Base-by-base conservation (phyloP, 1,284 basidiomycete genomes). In the Sporisorium sorghi region DNA sequence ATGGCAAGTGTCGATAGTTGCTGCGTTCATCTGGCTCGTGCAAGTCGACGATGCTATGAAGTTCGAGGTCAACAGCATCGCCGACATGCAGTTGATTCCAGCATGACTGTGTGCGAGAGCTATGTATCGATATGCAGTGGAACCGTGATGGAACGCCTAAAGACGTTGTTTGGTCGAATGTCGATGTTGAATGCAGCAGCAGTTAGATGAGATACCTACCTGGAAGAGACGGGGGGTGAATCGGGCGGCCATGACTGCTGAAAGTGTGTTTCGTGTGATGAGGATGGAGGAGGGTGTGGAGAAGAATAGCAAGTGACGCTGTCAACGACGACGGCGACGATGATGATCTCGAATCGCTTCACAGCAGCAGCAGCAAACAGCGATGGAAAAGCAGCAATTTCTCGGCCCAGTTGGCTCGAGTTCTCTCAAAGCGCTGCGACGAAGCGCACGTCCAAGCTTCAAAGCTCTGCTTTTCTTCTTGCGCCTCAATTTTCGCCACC, bases 201-300 rank as follows among this genome's bases (percentile, higher is more conserved):
- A 6, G 39, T 35, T 24, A 19, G 14, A 11, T 6, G 21, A 19
- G 48, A 57, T 46, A 67, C 75, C 48, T 63, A 77, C 75, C 72
- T 78, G 76, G 58, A 72, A 53, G 53, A 78, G 65, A 57, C 73
- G 76, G 44, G 76, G 76, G 42, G 76, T 68, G 68, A 75, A 75
- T 26, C 76, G 76, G 49, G 73, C 60, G 64, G 73, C 76, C 73
- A 77, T 77, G 52, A 26, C 53, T 58, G 63, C 40, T 5, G 9
- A 5, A 9, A 5, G 28, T 30, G 28, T 30, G 28, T 30, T 5
- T 58, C n/a, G 39, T 42, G 28, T 43, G 50, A 49, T 21, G 39
- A 19, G 15, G 44, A 40, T 19, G 37, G 14, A 19, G 37, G n/a
- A 1, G 19, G 35, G 44, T 35, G 17, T 57, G 58, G 62, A 53